A percentile compares a stretch with the other conserved stretches of the same genome.
Conservation (phyloP, 83 land plant genomes). For the Diphasiastrum complanatum region DNA sequence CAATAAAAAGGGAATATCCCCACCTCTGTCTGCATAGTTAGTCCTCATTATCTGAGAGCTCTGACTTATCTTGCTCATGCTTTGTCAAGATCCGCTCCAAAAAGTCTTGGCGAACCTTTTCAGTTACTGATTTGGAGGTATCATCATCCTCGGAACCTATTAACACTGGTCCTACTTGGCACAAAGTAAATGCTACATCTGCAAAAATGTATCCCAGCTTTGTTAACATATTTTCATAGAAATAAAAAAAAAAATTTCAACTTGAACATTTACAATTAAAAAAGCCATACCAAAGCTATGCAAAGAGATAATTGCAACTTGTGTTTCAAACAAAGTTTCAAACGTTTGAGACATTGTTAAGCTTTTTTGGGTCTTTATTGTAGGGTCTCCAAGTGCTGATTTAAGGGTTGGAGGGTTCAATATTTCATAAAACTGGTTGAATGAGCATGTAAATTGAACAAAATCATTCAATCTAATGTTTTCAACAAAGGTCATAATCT, state of each 20-base stretch:
- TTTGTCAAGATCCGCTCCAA: conserved; percentile 57
- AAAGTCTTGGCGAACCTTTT: conserved; percentile 51
- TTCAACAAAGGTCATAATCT: too few species aligned
- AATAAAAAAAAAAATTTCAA: not conserved
- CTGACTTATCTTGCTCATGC: conserved; percentile 68
- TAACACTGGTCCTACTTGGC: conserved; percentile 82
- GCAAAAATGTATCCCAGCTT: conserved; percentile 19
- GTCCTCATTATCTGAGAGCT: conserved; percentile 53
- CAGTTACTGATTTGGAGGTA: conserved; percentile 44
- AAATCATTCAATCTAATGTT: too few species aligned
- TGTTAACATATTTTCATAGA: conserved; percentile 2
- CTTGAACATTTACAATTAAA: not conserved
- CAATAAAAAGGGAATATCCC: too few species aligned
- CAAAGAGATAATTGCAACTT: too few species aligned
- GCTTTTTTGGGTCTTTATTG: too few species aligned
- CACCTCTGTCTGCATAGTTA: too few species aligned
- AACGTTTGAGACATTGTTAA: too few species aligned
- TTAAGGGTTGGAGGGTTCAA: too few species aligned
- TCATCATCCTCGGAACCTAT: conserved; percentile 53
- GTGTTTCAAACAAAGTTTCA: too few species aligned
- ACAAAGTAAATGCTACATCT: conserved; percentile 87
- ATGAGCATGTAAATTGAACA: too few species aligned
- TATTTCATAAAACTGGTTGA: too few species aligned
- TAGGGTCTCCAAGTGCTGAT: too few species aligned
- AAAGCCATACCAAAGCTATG: conserved; percentile 19